phyloP scores from a whole-genome alignment of 2,329 filamentous ascomycete species.

The Trichoderma sp. region DNA sequence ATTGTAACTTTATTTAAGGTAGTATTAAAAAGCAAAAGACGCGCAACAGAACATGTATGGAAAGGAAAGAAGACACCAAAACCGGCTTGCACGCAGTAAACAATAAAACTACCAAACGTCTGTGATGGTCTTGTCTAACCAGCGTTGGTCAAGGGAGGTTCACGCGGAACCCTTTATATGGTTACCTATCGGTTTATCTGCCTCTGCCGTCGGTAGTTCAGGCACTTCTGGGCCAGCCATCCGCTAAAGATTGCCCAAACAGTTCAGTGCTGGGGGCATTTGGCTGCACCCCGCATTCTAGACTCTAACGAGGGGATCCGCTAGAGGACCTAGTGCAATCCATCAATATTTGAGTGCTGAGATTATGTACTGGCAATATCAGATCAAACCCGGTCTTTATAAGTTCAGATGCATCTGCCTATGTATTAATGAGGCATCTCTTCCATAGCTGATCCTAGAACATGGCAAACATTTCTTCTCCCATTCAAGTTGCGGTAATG shows the following conservation, averaged over 20 bases:
- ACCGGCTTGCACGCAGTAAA: not conserved
- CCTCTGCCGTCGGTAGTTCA: not conserved
- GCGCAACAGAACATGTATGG: not conserved
- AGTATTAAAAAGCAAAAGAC: not conserved
- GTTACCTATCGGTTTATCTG: not conserved
- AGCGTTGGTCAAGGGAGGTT: not conserved
- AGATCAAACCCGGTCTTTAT: not conserved
- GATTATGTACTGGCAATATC: not conserved
- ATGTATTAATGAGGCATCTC: not conserved
- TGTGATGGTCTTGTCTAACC: not conserved
- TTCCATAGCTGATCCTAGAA: not conserved
- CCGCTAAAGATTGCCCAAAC: conserved; percentile 1
- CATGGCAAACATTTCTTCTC: not conserved
- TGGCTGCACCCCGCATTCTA: conserved; percentile 6
- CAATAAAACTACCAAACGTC: not conserved
- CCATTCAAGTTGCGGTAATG: not conserved
- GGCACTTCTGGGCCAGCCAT: not conserved
- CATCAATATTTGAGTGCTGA: not conserved
- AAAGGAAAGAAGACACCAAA: not conserved
- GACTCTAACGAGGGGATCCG: not conserved
- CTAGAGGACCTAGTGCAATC: not conserved
- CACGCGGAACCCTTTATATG: not conserved
- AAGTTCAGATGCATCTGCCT: not conserved
- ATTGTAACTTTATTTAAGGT: not conserved
- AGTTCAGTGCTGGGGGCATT: not conserved